Evolutionary conservation across 768 basidiomycete genomes (phyloP), one percentile per base, ranked within the genome.

Genomic region (Tulasnella sp.): DNA sequence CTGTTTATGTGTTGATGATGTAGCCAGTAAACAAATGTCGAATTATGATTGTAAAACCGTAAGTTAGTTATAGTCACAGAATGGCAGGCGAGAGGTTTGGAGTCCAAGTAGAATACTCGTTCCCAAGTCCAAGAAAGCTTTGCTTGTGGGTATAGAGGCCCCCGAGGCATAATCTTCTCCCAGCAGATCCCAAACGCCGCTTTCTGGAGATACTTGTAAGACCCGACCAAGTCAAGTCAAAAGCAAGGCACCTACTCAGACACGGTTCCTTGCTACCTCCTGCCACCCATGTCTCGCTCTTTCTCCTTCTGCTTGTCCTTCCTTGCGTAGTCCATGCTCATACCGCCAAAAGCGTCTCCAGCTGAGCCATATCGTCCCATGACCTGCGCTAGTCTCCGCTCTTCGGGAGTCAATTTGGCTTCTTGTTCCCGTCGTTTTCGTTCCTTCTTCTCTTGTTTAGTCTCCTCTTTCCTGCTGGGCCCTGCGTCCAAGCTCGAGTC

Each of bases 381-480:
- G 49, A 74, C 34, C 25, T 40, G 45, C 12, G 73, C 73, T 14
- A 74, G 73, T 52, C 52, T 74, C 34, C 29, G 36, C n/a, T 74
- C 73, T 37, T 74, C 73, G 38, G 73, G 73, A 34, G 73, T 74
- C 73, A 74, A 64, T 37, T 74, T 74, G 0, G 73, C 73, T 22
- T 58, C 49, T 74, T 74, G 31, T n/a, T 74, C 73, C 39, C 29
- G 19, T 8, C 52, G 73, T 22, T 67, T 74, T 14, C 73, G 29
- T 7, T 52, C 73, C 39, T 74, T 67, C 73, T 74, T 58, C 25
- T 67, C 42, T 52, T n/a, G 36, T 39, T 74, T 74, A 11, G 15
- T 74, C 36, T 74, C 73, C 73, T 37, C 39, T 19, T 29, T 45
- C 25, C 40, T 36, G 22, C 49, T 31, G 14, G 42, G n/a, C 8